phyloP scores from a whole-genome alignment of 2,329 filamentous ascomycete genomes.

The Bisporella sp. region DNA sequence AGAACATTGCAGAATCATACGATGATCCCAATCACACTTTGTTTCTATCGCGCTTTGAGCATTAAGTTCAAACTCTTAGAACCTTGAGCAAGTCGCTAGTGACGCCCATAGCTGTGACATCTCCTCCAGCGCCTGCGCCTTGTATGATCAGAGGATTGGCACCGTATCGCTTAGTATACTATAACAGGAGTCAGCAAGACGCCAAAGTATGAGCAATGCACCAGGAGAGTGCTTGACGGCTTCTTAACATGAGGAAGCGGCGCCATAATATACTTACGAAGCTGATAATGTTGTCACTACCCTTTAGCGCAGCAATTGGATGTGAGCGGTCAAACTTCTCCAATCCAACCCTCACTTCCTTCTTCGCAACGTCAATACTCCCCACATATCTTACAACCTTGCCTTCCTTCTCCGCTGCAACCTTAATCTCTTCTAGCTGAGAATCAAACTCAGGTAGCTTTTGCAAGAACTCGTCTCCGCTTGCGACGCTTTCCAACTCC shows the following conservation, averaged over 20 bases:
- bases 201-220: no score
- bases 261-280: slow-evolving; percentile 43
- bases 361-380: slow-evolving; percentile 77
- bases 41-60: slow-evolving; percentile 1
- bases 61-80: slow-evolving; percentile 44
- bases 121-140: slow-evolving; percentile 87
- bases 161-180: slow-evolving; percentile 88
- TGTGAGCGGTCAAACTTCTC: slow-evolving; percentile 84
- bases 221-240: neutral
- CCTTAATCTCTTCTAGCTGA: slow-evolving; percentile 85
- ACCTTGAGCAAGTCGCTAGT: slow-evolving; percentile 91
- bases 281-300: slow-evolving; percentile 97
- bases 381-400: slow-evolving; percentile 95
- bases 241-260: neutral
- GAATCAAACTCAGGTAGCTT: slow-evolving; percentile 74
- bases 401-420: slow-evolving; percentile 74
- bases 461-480: slow-evolving; percentile 79
- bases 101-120: slow-evolving; percentile 97
- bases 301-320: slow-evolving; percentile 89
- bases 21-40: slow-evolving; percentile 11
- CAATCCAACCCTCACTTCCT: slow-evolving; percentile 83
- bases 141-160: slow-evolving; percentile 88
- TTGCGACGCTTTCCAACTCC: slow-evolving; percentile 69
- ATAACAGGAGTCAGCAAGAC: neutral
- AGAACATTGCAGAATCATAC: slow-evolving; percentile 8